Conservation (phyloP, 495 filamentous ascomycete species). For the Xylaria longipes region DNA sequence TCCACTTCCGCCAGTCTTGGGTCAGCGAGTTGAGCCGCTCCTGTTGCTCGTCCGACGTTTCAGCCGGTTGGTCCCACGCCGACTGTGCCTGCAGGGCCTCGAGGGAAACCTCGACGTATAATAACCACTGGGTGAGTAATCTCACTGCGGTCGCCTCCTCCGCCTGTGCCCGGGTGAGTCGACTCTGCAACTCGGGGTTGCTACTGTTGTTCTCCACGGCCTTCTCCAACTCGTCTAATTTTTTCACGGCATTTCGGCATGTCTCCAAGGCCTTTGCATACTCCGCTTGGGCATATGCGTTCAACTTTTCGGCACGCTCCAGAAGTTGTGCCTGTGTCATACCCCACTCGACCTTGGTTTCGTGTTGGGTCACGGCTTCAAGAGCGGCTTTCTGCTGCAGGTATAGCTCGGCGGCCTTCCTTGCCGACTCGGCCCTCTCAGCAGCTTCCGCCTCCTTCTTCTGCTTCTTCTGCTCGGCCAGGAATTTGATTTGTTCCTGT, state of each 20-base stretch:
- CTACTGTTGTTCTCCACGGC: too few species aligned
- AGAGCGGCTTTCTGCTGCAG: background rate
- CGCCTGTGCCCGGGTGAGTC: background rate
- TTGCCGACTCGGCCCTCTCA: background rate
- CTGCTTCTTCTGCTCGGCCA: background rate
- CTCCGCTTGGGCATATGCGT: too few species aligned
- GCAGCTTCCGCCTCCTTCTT: background rate
- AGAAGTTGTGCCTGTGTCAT: background rate
- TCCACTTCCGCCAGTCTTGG: background rate
- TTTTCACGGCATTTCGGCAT: background rate
- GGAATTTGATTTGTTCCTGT: background rate
- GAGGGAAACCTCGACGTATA: background rate
- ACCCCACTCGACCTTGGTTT: background rate
- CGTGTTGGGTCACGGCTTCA: background rate
- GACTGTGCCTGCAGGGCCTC: background rate
- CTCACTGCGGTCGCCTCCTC: background rate
- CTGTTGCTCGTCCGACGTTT: background rate
- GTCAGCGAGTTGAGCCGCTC: background rate
- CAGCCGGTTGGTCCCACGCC: background rate
- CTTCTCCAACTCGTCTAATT: background rate
- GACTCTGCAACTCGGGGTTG: background rate
- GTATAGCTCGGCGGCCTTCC: background rate
- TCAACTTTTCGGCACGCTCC: background rate
- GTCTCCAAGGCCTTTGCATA: background rate
- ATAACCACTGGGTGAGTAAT: background rate